Evolutionary conservation across 345 rosid species (phyloP).

Genomic region (Diplotaxis tenuifolia): DNA sequence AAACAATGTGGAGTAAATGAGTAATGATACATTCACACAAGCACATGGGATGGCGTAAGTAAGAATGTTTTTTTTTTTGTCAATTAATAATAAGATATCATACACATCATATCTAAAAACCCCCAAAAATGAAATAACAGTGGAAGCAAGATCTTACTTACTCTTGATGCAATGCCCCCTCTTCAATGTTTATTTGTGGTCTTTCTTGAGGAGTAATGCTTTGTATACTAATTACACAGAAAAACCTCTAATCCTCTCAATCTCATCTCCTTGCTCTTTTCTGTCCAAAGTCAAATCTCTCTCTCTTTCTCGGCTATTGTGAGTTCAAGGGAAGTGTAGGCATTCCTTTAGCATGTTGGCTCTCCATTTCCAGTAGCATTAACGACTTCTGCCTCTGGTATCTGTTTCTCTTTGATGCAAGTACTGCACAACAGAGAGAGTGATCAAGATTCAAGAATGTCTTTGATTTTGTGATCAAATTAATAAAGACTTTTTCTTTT

Average conservation of each 20-base stretch:
- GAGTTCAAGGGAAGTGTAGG: constrained; percentile 71
- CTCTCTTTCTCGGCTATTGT: constrained; percentile 35
- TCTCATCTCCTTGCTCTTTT: constrained; percentile 15
- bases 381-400: constrained; percentile 92
- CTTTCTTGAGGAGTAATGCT: constrained; percentile 32
- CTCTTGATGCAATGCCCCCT: neutral
- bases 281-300: constrained; percentile 31
- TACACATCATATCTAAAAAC: constrained; percentile 7
- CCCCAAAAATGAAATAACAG: constrained; percentile 4
- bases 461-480: neutral
- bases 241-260: constrained; percentile 28
- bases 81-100: constrained; percentile 13
- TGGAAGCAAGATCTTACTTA: constrained; percentile 12
- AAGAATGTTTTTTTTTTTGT: constrained; percentile 6
- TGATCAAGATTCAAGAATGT: constrained; percentile 17
- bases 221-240: constrained; percentile 38
- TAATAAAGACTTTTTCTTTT: neutral
- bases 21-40: constrained; percentile 9
- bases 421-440: constrained; percentile 46
- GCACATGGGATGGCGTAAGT: constrained; percentile 9
- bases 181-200: constrained; percentile 17
- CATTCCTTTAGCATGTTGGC: constrained; percentile 90
- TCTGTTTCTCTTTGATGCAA: constrained; percentile 85
- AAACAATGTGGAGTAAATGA: constrained; percentile 21
- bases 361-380: constrained; percentile 93